These are phyloP conservation scores for Trichoderma citrinoviride DNA, from an alignment of 2,329 filamentous ascomycete species.

Conservation along the genomic window DNA sequence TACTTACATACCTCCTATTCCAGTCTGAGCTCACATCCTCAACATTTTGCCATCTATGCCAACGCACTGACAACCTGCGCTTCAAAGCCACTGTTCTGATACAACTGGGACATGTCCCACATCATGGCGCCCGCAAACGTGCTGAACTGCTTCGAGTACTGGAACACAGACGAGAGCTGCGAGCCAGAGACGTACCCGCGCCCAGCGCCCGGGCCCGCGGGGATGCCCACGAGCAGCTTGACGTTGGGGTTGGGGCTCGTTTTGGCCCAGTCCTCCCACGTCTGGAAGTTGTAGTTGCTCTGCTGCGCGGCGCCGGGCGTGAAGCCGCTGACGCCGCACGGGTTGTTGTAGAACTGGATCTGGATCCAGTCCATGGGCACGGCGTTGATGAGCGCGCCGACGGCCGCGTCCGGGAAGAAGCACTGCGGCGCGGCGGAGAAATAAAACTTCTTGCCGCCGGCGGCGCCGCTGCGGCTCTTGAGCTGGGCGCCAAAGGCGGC, in stretches of 20 bases:
- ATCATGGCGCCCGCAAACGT: constrained; percentile 68
- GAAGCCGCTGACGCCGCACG: constrained; percentile 58
- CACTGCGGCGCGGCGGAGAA: constrained; percentile 68
- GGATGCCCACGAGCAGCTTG: constrained; percentile 61
- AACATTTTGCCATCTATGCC: constrained; percentile 11
- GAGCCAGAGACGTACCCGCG: constrained; percentile 50
- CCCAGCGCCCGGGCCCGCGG: constrained; percentile 53
- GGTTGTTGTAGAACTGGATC: constrained; percentile 70
- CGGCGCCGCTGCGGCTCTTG: constrained; percentile 53
- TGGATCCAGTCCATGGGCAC: constrained; percentile 60
- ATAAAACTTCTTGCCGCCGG: constrained; percentile 55
- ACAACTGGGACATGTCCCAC: constrained; percentile 65
- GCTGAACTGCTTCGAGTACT: constrained; percentile 52
- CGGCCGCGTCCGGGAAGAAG: constrained; percentile 60
- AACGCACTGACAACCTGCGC: constrained; percentile 41
- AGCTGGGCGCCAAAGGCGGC: constrained; percentile 58
- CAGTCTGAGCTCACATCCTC: neutral
- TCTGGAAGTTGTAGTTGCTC: constrained; percentile 58
- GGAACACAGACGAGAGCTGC: constrained; percentile 50
- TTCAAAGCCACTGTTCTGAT: constrained; percentile 57
- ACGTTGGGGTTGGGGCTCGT: constrained; percentile 57
- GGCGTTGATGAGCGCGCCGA: constrained; percentile 54
- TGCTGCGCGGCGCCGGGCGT: constrained; percentile 42
- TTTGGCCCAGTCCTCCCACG: constrained; percentile 66
- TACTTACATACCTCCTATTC: no score